A percentile compares a stretch with the other conserved stretches of the same genome.
These are phyloP conservation scores for Aspergillus homomorphus DNA, from an alignment of 495 filamentous ascomycete genomes.

Conservation along the genomic window DNA sequence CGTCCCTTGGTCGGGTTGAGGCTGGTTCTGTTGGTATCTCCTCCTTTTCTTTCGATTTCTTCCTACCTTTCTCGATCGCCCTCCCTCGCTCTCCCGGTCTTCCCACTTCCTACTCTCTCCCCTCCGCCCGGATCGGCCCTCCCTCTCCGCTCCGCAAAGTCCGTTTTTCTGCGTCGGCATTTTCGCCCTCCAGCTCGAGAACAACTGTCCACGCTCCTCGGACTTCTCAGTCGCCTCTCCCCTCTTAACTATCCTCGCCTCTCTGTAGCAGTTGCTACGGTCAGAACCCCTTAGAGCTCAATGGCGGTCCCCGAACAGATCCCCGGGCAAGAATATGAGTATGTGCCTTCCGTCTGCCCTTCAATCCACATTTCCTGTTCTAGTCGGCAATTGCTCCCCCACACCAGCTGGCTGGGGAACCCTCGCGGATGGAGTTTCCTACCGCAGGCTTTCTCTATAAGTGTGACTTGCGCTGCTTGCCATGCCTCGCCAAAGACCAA, in stretches of 20 bases:
- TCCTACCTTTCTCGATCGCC: constrained; percentile 7
- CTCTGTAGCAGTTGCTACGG: constrained; percentile 30
- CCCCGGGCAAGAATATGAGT: constrained; percentile 45
- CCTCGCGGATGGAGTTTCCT: too few species aligned
- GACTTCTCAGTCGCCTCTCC: constrained; percentile 5
- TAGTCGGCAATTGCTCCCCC: background rate
- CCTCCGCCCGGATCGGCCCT: constrained; percentile 14
- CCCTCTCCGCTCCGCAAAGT: constrained; percentile 18
- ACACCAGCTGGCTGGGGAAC: too few species aligned
- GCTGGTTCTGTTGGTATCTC: background rate
- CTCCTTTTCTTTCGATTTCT: constrained; percentile 1
- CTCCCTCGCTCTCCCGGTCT: constrained; percentile 9
- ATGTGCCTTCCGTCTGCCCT: constrained; percentile 23
- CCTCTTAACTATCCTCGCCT: constrained; percentile 12
- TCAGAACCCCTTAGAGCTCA: constrained; percentile 36
- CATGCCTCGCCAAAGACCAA: background rate
- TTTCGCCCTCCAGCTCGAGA: constrained; percentile 10
- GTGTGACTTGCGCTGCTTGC: background rate
- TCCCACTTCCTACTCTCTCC: constrained; percentile 1
- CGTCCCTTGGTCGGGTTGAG: background rate
- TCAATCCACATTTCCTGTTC: background rate
- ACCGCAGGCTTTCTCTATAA: background rate
- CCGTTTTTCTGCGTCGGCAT: constrained; percentile 22
- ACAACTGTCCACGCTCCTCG: constrained; percentile 1
- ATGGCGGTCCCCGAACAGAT: constrained; percentile 43